phyloP scores from a whole-genome alignment of 257 asterid species.

The Solanum paucissectum region DNA sequence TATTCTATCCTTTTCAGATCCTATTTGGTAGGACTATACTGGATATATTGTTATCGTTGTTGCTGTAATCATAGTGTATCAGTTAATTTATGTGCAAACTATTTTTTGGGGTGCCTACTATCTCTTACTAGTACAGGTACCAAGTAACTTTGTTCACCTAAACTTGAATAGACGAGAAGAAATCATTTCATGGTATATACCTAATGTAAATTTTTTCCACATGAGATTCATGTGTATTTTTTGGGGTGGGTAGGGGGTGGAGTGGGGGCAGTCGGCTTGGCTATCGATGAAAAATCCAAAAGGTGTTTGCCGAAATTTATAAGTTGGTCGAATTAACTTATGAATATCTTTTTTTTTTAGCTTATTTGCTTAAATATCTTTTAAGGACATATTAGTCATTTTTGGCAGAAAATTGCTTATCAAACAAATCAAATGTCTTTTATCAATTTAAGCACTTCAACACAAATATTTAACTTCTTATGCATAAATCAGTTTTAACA shows the following conservation, averaged over 20 bases:
- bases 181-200: neutral
- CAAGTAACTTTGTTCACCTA: neutral
- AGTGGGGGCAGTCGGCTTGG: accelerated
- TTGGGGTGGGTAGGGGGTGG: neutral
- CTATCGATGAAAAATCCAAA: too few relatives aligned
- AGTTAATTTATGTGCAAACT: neutral
- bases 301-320: neutral
- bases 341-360: too few relatives aligned
- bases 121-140: neutral
- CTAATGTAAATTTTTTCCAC: neutral
- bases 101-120: neutral
- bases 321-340: too few relatives aligned
- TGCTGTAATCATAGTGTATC: neutral
- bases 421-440: too few relatives aligned
- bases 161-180: neutral
- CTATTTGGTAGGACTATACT: neutral
- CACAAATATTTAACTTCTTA: too few relatives aligned
- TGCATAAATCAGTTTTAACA: neutral
- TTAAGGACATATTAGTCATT: too few relatives aligned
- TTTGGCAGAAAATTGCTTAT: too few relatives aligned
- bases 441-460: too few relatives aligned
- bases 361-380: too few relatives aligned
- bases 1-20: neutral
- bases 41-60: neutral
- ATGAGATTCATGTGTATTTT: neutral